Evolutionary conservation across 2,329 filamentous ascomycete genomes (phyloP).

Genomic region (Aspergillus hortae): DNA sequence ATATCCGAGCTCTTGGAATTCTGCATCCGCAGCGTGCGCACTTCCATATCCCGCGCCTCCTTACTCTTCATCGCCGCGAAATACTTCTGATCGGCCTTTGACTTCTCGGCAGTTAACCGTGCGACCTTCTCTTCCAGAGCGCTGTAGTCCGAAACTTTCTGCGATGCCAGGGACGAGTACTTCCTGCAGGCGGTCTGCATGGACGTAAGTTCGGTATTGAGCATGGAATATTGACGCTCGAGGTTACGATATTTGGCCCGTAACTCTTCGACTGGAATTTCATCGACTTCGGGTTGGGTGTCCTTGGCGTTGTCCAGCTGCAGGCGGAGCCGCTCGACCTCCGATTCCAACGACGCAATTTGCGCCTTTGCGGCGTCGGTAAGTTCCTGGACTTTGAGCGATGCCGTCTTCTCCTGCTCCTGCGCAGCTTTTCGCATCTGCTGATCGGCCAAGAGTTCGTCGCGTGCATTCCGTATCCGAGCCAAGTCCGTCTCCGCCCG

Average conservation of each 20-base stretch:
- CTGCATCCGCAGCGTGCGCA: slow-evolving; percentile 73
- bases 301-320: slow-evolving; percentile 50
- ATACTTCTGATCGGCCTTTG: slow-evolving; percentile 96
- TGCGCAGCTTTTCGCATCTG: slow-evolving; percentile 73
- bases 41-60: slow-evolving; percentile 77
- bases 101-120: slow-evolving; percentile 78
- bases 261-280: slow-evolving; percentile 66
- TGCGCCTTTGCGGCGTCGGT: slow-evolving; percentile 73
- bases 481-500: slow-evolving; percentile 80
- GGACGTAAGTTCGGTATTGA: slow-evolving; percentile 82
- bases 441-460: slow-evolving; percentile 80
- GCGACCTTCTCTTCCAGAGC: slow-evolving; percentile 74
- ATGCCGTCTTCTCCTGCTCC: slow-evolving; percentile 68
- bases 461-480: slow-evolving; percentile 76
- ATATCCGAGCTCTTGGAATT: slow-evolving; percentile 91
- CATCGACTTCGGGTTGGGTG: slow-evolving; percentile 49
- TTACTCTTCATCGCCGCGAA: slow-evolving; percentile 94
- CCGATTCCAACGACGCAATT: slow-evolving; percentile 76
- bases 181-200: slow-evolving; percentile 91
- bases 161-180: slow-evolving; percentile 76
- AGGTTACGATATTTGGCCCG: slow-evolving; percentile 70
- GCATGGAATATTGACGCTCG: slow-evolving; percentile 74
- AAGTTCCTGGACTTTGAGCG: slow-evolving; percentile 75
- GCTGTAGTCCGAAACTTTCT: slow-evolving; percentile 76
- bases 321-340: slow-evolving; percentile 67